These are phyloP conservation scores for Botrytis galanthina DNA, from an alignment of 2,329 filamentous ascomycete genomes.

Conservation along the genomic window DNA sequence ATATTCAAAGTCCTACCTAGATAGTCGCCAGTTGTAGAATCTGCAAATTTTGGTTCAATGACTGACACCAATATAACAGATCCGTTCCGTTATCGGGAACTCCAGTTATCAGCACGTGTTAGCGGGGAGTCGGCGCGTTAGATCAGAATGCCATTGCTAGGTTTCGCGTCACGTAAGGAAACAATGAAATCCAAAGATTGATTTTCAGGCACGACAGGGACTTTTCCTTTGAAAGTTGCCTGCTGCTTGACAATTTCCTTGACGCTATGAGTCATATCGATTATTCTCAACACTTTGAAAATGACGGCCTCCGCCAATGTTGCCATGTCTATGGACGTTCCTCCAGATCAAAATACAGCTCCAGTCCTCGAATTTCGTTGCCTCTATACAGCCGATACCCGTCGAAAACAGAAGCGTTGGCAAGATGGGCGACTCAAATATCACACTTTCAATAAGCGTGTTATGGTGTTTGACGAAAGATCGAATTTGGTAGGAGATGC, in stretches of 20 bases:
- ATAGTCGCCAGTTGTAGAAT: neutral
- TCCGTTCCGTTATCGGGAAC: neutral
- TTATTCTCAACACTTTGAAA: constrained; percentile 1
- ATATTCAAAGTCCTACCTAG: neutral
- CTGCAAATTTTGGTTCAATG: neutral
- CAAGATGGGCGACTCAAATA: constrained; percentile 87
- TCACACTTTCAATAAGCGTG: constrained; percentile 84
- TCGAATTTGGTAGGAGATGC: constrained; percentile 81
- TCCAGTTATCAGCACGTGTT: constrained; percentile 2
- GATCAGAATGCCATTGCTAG: neutral
- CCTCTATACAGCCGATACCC: constrained; percentile 81
- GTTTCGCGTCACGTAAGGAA: constrained; percentile 9
- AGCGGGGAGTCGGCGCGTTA: constrained; percentile 12
- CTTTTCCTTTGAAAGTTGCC: neutral
- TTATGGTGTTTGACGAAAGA: constrained; percentile 85
- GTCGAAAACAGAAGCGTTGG: constrained; percentile 87
- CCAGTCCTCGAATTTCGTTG: constrained; percentile 83
- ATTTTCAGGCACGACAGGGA: neutral
- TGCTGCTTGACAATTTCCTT: neutral
- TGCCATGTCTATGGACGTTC: constrained; percentile 28
- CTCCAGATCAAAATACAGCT: constrained; percentile 50
- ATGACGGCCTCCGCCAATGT: constrained; percentile 24
- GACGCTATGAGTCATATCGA: constrained; percentile 21
- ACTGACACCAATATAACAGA: neutral
- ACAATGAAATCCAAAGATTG: neutral